phyloP scores from a whole-genome alignment of 805 yeast genomes.

The Saccharomycopsis vini region DNA sequence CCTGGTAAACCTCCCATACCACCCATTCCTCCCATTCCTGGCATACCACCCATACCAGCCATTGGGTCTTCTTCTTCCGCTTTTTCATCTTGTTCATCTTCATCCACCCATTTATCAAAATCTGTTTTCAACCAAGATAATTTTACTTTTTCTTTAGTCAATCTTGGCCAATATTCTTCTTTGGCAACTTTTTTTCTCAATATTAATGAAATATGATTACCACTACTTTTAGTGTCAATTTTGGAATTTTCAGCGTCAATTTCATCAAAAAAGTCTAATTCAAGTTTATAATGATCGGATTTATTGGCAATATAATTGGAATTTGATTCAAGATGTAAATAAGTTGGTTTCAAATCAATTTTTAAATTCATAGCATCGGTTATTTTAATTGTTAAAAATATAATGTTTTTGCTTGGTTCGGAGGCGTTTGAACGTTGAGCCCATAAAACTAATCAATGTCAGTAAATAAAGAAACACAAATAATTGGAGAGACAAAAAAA shows the following conservation, averaged over 20 bases:
- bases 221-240: conserved; percentile 53
- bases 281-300: conserved; percentile 44
- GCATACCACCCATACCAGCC: conserved; percentile 29
- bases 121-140: conserved; percentile 82
- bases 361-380: conserved; percentile 59
- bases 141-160: conserved; percentile 78
- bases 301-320: conserved; percentile 34
- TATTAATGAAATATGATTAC: conserved; percentile 45
- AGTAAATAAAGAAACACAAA: no score
- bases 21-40: conserved; percentile 35
- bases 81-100: conserved; percentile 86
- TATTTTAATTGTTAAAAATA: conserved; percentile 66
- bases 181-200: conserved; percentile 60
- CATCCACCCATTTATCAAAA: conserved; percentile 97
- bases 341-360: conserved; percentile 48
- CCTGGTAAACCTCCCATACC: conserved; percentile 28
- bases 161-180: conserved; percentile 90
- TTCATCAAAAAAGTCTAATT: conserved; percentile 67
- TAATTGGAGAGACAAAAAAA: no score
- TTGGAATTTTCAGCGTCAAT: conserved; percentile 59
- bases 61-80: conserved; percentile 30
- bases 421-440: conserved; percentile 88
- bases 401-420: conserved; percentile 62
- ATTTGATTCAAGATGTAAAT: conserved; percentile 45
- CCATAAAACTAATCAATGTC: conserved; percentile 55